These are phyloP conservation scores for Colletotrichum navitas DNA, from an alignment of 2,329 filamentous ascomycete genomes.

Conservation along the genomic window DNA sequence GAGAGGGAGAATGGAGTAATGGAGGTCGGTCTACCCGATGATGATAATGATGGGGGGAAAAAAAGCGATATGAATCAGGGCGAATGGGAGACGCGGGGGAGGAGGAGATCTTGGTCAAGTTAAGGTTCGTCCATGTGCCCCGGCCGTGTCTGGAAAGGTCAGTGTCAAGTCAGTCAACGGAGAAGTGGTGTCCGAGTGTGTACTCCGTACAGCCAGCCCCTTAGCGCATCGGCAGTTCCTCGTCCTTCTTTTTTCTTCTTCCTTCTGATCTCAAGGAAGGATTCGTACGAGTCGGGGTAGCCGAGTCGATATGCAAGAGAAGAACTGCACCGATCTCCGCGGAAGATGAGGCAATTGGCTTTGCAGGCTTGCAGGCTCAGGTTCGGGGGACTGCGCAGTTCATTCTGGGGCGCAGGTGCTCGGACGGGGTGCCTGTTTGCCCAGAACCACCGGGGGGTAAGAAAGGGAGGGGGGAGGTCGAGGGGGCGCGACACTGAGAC, in stretches of 20 bases:
- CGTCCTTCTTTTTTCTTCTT: background rate
- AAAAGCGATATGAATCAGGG: constrained; percentile 8
- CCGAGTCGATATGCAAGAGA: constrained; percentile 3
- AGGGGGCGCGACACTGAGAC: constrained; percentile 22
- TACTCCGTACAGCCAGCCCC: background rate
- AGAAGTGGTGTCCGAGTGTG: constrained; percentile 13
- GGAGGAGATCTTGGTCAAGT: constrained; percentile 28
- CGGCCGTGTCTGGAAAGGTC: constrained; percentile 42
- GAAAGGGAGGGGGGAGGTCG: background rate
- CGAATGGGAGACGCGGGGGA: constrained; percentile 25
- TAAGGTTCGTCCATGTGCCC: constrained; percentile 40
- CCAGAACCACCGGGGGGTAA: background rate
- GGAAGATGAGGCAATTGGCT: constrained; percentile 4
- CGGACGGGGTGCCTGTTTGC: background rate
- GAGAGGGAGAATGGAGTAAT: background rate
- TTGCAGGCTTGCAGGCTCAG: background rate
- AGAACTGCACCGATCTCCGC: background rate
- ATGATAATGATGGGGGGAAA: too few relatives aligned
- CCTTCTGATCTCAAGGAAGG: background rate
- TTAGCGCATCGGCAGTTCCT: background rate
- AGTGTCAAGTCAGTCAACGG: constrained; percentile 32
- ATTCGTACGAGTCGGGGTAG: background rate
- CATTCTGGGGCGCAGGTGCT: background rate
- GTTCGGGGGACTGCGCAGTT: background rate
- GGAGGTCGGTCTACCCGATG: background rate